A percentile compares a stretch with the other conserved stretches of the same genome.
Evolutionary conservation across 1,284 basidiomycete species (phyloP).

Genomic region (Sanguinoderma infundibulare): DNA sequence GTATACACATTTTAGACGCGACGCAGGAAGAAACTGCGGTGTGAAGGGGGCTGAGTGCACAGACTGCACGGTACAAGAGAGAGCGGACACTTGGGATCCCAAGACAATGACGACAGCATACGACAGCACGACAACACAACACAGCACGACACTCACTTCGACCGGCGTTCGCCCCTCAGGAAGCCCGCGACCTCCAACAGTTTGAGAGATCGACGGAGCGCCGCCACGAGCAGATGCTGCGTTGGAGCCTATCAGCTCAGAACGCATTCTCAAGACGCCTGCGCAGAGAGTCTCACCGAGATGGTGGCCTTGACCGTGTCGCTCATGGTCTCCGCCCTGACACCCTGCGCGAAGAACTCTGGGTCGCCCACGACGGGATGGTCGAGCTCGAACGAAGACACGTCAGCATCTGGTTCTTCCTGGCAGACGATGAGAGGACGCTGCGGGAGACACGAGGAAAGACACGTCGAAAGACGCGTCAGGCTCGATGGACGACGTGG

Average conservation of each 20-base stretch:
- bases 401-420: not conserved
- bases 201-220: not conserved
- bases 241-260: not conserved
- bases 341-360: not conserved
- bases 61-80: not conserved
- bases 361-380: not conserved
- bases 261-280: not conserved
- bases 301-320: not conserved
- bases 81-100: not conserved
- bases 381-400: not conserved
- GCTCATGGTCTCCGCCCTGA: not conserved
- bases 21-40: not conserved
- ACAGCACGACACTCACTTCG: not conserved
- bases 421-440: not conserved
- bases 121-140: not conserved
- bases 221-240: slow-evolving; percentile 1
- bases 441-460: not conserved
- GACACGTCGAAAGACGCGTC: not conserved
- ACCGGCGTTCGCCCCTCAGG: not conserved
- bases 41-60: too few relatives aligned
- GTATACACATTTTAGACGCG: not conserved
- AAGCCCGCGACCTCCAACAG: not conserved
- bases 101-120: too few relatives aligned
- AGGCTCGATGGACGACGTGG: not conserved
- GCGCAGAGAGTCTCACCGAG: not conserved